Evolutionary conservation across 495 filamentous ascomycete species (phyloP).

Genomic region (Annulohypoxylon stygium): DNA sequence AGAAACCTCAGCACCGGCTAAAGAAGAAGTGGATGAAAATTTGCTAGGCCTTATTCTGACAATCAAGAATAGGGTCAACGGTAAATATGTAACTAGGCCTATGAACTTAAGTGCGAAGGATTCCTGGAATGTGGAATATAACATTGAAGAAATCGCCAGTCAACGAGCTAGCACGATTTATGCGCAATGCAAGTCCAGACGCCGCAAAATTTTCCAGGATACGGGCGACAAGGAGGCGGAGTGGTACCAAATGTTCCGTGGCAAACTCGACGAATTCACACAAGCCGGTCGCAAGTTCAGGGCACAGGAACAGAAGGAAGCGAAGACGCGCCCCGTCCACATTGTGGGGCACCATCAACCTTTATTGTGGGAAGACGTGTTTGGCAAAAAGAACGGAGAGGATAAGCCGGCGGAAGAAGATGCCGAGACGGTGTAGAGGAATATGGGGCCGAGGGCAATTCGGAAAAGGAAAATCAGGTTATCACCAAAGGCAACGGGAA

Average conservation of each 20-base stretch:
- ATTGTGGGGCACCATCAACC: constrained; percentile 47
- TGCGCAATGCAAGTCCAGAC: constrained; percentile 62
- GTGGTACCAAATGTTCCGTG: constrained; percentile 56
- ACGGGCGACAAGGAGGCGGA: constrained; percentile 54
- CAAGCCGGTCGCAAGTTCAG: constrained; percentile 47
- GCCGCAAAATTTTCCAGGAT: constrained; percentile 56
- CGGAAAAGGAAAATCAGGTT: constrained; percentile 1
- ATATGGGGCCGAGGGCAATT: not conserved
- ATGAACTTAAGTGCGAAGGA: constrained; percentile 52
- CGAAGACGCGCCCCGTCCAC: constrained; percentile 46
- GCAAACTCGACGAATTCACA: constrained; percentile 48
- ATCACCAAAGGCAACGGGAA: constrained; percentile 1
- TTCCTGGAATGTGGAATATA: constrained; percentile 82
- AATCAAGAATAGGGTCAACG: constrained; percentile 80
- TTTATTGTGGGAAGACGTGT: constrained; percentile 49
- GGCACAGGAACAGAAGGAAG: constrained; percentile 32
- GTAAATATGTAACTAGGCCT: constrained; percentile 71
- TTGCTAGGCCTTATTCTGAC: constrained; percentile 77
- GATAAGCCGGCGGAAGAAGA: not conserved
- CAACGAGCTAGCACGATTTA: constrained; percentile 64
- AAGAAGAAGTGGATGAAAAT: constrained; percentile 33
- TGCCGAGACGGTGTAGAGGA: not conserved
- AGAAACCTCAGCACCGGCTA: not conserved
- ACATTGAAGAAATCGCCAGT: constrained; percentile 67
- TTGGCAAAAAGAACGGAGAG: constrained; percentile 23